Conservation (phyloP, 352 stramenopile species). For the Phytophthora citricola region DNA sequence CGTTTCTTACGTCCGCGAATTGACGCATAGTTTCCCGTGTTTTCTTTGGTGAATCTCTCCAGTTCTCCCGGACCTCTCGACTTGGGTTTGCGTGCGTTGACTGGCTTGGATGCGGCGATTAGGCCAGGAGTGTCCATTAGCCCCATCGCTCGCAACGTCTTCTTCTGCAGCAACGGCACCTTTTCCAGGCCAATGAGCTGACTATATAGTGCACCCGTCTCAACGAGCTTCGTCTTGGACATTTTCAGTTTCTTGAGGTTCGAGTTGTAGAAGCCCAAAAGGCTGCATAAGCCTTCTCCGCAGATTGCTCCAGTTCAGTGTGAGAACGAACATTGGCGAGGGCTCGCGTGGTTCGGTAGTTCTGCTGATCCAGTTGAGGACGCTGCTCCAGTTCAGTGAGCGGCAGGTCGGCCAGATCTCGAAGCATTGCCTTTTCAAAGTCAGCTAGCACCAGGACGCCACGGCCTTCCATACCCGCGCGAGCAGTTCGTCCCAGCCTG, state of each 20-base stretch:
- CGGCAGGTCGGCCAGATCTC: constrained; percentile 75
- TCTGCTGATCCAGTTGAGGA: constrained; percentile 33
- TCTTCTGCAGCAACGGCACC: constrained; percentile 85
- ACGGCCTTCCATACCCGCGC: constrained; percentile 86
- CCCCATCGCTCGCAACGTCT: constrained; percentile 80
- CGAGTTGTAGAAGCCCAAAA: constrained; percentile 96
- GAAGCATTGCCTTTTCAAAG: constrained; percentile 84
- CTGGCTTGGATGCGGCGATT: constrained; percentile 22
- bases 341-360: constrained; percentile 36
- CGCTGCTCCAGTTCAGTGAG: constrained; percentile 46
- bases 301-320: constrained; percentile 70
- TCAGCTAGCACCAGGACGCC: constrained; percentile 85
- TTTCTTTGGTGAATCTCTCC: constrained; percentile 19
- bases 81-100: constrained; percentile 16
- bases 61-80: constrained; percentile 17
- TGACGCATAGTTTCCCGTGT: constrained; percentile 20
- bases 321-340: constrained; percentile 43
- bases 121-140: constrained; percentile 82
- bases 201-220: constrained; percentile 71
- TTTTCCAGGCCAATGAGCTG: constrained; percentile 65
- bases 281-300: constrained; percentile 91
- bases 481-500: constrained; percentile 93
- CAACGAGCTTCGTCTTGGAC: constrained; percentile 70
- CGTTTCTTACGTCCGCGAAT: constrained; percentile 19
- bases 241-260: constrained; percentile 69